Evolutionary conservation across 2,329 filamentous ascomycete genomes (phyloP), one percentile per base, ranked within the genome.

Genomic region (Aspergillus chevalieri): DNA sequence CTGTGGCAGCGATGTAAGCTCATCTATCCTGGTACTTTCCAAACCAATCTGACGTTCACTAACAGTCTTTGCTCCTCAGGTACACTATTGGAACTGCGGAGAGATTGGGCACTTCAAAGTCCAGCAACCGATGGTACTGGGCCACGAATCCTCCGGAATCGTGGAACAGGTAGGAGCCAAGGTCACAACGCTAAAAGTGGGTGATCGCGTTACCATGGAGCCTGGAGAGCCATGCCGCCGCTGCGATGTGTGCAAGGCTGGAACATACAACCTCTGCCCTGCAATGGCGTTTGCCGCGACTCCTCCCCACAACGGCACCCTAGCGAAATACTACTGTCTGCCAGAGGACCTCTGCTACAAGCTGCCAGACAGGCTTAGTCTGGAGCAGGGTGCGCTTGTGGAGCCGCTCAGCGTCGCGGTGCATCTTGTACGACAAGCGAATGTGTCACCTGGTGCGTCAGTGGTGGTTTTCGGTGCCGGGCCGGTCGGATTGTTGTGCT

Each of bases 271-370:
- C 68, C 81, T 96, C 22, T 97, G 91, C 72, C 78, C 80, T 1
- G 78, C 87, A 47, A 95, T 97, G 89, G 74, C 72, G 19, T 97
- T 97, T 65, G 91, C 92, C 30, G 91, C 92, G 1, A 96, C 91
- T 14, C 92, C 91, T 10, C 91, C 92, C 3, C 84, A 85, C 66
- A 84, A 95, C 68, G 91, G 91, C 43, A 96, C 91, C 0, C 75
- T 96, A 47, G 85, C 90, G 0, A 87, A 88, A 48, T 93, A 90
- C 77, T 96, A 91, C 78, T 63, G 75, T 12, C 77, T 90, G 4
- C 88, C 91, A 1, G 81, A 85, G 58, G 91, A 96, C 69, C 95
- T 94, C 68, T 95, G 89, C 79, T 94, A 92, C 73, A 88, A 88
- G 75, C 80, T 97, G 5, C 89, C 91, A 1, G 82, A 85, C 19